These are phyloP conservation scores for Castanea sativa DNA, from an alignment of 306 rosid species.

Conservation along the genomic window DNA sequence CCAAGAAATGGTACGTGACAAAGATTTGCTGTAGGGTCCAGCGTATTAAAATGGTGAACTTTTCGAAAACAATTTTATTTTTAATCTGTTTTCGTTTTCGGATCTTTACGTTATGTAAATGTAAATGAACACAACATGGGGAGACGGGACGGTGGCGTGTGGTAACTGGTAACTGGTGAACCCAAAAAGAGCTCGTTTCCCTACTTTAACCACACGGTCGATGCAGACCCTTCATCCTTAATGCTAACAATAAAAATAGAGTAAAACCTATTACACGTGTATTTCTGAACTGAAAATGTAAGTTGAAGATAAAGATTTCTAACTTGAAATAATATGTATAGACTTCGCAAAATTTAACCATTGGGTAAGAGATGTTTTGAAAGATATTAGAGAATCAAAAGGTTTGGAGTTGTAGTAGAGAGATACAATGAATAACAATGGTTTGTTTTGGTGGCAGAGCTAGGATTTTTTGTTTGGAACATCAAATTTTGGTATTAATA, in stretches of 20 bases:
- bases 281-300: too few relatives aligned
- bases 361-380: too few relatives aligned
- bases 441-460: too few relatives aligned
- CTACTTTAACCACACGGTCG: background rate
- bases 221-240: background rate
- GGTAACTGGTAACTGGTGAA: background rate
- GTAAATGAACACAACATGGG: background rate
- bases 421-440: too few relatives aligned
- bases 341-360: too few relatives aligned
- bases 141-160: slow-evolving; percentile 10
- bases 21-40: background rate
- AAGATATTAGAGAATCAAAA: too few relatives aligned
- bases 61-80: background rate
- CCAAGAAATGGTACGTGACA: background rate
- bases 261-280: background rate
- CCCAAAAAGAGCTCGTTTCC: background rate
- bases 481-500: too few relatives aligned
- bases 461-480: too few relatives aligned
- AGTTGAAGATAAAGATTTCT: too few relatives aligned
- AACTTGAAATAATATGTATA: too few relatives aligned
- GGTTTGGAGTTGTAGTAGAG: too few relatives aligned
- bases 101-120: background rate
- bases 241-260: background rate
- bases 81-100: background rate
- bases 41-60: background rate